Evolutionary conservation across 805 yeast species (phyloP).

Genomic region (Metschnikowia peoriensis): DNA sequence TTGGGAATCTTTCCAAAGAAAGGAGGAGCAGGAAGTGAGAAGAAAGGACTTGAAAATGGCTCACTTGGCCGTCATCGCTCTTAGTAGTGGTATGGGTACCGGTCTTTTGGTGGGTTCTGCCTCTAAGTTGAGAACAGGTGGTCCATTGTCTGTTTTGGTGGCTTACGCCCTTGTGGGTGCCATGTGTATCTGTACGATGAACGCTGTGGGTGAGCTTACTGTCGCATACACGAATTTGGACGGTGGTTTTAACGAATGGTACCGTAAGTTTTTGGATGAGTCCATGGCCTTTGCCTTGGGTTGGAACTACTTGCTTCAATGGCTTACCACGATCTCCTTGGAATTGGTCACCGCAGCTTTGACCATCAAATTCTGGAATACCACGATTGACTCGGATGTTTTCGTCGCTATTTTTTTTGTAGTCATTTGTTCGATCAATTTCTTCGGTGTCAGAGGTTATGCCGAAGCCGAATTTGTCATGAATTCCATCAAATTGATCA

Average conservation of each 20-base stretch:
- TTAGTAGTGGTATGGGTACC: constrained; percentile 40
- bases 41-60: constrained; percentile 19
- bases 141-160: constrained; percentile 24
- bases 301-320: constrained; percentile 37
- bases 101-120: constrained; percentile 44
- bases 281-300: constrained; percentile 38
- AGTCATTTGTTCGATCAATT: constrained; percentile 44
- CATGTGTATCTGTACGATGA: constrained; percentile 34
- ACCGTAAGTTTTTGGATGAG: constrained; percentile 34
- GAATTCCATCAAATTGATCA: constrained; percentile 35
- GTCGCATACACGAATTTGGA: constrained; percentile 55
- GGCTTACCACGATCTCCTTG: constrained; percentile 23
- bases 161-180: constrained; percentile 26
- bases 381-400: constrained; percentile 51
- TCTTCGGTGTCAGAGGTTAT: constrained; percentile 47
- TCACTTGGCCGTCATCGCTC: constrained; percentile 35
- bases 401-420: constrained; percentile 54
- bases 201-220: constrained; percentile 51
- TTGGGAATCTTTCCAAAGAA: constrained; percentile 18
- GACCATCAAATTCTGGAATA: constrained; percentile 59
- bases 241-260: constrained; percentile 30
- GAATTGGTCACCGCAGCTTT: constrained; percentile 30
- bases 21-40: constrained; percentile 10
- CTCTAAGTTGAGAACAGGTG: constrained; percentile 25
- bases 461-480: constrained; percentile 44